A percentile compares a stretch with the other conserved stretches of the same genome.
Evolutionary conservation across 441 rosid species (phyloP).

Genomic region (Breynia disticha): DNA sequence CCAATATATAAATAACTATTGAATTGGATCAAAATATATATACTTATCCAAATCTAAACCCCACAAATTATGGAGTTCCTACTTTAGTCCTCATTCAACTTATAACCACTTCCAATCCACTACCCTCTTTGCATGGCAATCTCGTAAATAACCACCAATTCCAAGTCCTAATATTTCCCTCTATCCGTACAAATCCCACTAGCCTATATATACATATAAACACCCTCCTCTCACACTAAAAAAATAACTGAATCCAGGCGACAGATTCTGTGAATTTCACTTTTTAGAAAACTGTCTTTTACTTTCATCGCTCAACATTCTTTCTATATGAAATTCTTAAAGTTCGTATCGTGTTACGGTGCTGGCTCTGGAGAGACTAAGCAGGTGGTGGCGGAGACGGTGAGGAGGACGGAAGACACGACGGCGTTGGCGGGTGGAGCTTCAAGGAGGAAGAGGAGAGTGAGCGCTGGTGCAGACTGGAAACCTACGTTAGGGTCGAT

Average conservation of each 20-base stretch:
- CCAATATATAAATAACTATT: too few species aligned
- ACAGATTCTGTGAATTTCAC: not conserved
- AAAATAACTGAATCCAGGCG: too few species aligned
- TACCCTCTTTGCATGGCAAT: not conserved
- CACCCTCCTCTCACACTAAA: too few species aligned
- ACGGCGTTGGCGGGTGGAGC: slow-evolving; percentile 25
- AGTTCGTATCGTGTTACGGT: slow-evolving; percentile 29
- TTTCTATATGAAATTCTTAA: slow-evolving; percentile 20
- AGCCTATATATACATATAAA: too few species aligned
- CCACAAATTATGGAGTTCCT: not conserved
- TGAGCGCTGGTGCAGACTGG: slow-evolving; percentile 27
- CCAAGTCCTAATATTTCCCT: not conserved
- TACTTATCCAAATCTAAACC: not conserved
- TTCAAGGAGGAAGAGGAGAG: slow-evolving; percentile 24
- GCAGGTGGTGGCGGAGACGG: slow-evolving; percentile 11
- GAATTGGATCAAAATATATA: too few species aligned
- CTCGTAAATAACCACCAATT: not conserved
- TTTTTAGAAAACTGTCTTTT: not conserved
- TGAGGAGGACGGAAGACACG: slow-evolving; percentile 15
- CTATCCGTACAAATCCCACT: too few species aligned
- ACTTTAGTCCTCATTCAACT: not conserved
- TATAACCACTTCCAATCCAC: not conserved
- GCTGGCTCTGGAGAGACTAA: slow-evolving; percentile 8
- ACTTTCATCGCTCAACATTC: not conserved
- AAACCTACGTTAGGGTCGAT: slow-evolving; percentile 49